Base-by-base conservation (phyloP, 2,329 filamentous ascomycete genomes). In the Claviceps paspali region DNA sequence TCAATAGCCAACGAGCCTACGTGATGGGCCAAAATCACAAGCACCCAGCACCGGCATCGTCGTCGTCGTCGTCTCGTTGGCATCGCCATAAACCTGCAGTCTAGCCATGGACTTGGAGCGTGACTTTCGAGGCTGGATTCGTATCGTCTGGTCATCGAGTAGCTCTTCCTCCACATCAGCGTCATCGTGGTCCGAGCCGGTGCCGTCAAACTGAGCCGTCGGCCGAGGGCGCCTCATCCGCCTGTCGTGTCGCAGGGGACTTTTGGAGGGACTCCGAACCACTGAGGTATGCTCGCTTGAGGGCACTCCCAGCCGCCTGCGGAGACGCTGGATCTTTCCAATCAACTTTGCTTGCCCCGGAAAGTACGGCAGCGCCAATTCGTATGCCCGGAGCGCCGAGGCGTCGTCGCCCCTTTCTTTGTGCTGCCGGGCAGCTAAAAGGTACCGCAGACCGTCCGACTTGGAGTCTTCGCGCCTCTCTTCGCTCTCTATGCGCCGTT, bases 381-480 rank as follows among this genome's bases (percentile, higher is more conserved):
- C 79, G 52, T 93, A 95, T 75, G 91, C 88, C 47, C 75, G 76
- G 41, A 96, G 60, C 0, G 87, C 85, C 24, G 74, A 82, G 3
- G 64, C 65, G 36, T 92, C 77, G 47, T 95, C 83, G 2, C 85
- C 85, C 4, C 76, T 70, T 36, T 85, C 83, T 52, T 87, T 86
- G 51, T 92, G 82, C 54, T 95, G 86, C 46, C 91, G 82, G 1
- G 85, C 88, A 68, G 91, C 85, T n/a, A 95, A 67, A 24, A 96
- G 61, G 49, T 82, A 85, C 9, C 85, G 82, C 21, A 96, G 59
- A 0, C 88, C 91, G 44, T 94, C 84, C 0, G 83, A 79, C 37
- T 82, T 76, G 19, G 70, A 65, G 48, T 92, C 84, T 27, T 87
- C 83, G 32, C 54, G 52, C 41, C 61, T 64, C 30, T 67, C 72